Base-by-base conservation (phyloP, 2,329 filamentous ascomycete genomes). In the Acephala macrosclerotiorum region DNA sequence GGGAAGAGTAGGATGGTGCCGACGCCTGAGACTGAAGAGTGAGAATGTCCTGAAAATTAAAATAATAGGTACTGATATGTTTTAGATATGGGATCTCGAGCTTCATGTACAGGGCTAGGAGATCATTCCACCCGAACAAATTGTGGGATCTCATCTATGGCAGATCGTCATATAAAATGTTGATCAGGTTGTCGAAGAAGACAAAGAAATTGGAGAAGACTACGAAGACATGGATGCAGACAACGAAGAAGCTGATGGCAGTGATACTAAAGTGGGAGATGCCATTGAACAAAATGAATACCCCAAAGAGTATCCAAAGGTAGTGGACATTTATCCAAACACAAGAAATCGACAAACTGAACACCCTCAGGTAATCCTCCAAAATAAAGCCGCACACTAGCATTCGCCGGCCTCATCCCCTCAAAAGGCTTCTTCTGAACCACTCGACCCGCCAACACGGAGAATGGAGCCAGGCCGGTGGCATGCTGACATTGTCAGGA, bases 11-110 rank as follows among this genome's bases (percentile, higher is more conserved):
- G 84, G 2, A 74, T 89, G 58, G 88, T 87, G 0, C 89, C 89
- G 0, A 91, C 87, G 73, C 90, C 90, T 0, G 90, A 92, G 78
- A 92, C 89, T 0, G 82, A 92, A 62, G 90, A 62, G 51, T 61
- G 20, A 92, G 81, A 85, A 76, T 70, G 79, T 75, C 20, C 22
- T 56, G 47, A 51, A 3, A 9, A 25, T 18, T 14, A n/a, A 18
- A 42, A 26, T 14, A 29, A 51, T 40, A 5, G 61, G 65, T 38
- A 26, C 29, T 63, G 65, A 68, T 9, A 16, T 25, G 45, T 16
- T 51, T 33, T 55, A 83, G 80, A 68, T 92, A 92, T 73, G 89
- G 88, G 8, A 89, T 93, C 12, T 84, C 87, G 40, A 92, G 87
- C 73, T 91, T 91, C 70, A 87, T 93, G 14, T 93, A 93, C 74